A percentile compares a stretch with the other conserved stretches of the same genome.
Evolutionary conservation across 805 yeast species (phyloP).

Genomic region (Metschnikowia santaceciliae): DNA sequence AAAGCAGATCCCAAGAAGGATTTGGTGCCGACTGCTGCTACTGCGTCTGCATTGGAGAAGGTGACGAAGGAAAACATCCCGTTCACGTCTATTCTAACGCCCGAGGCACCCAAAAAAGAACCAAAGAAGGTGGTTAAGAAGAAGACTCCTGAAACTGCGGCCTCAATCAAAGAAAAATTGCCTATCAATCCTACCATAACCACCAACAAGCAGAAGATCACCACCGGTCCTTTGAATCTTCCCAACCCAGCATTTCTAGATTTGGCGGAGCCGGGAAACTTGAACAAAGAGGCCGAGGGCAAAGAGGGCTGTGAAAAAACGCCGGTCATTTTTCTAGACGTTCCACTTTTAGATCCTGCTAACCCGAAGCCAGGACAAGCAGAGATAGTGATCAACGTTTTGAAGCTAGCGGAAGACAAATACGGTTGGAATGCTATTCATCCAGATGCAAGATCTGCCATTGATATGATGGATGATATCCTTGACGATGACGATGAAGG

Average conservation of each 20-base stretch:
- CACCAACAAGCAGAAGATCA: slow-evolving; percentile 17
- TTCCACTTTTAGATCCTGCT: slow-evolving; percentile 47
- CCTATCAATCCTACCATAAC: slow-evolving; percentile 22
- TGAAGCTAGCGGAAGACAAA: slow-evolving; percentile 73
- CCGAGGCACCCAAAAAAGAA: slow-evolving; percentile 9
- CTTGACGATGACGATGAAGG: slow-evolving; percentile 48
- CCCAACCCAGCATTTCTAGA: slow-evolving; percentile 18
- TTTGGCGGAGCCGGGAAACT: slow-evolving; percentile 8
- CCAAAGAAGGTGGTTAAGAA: slow-evolving; percentile 15
- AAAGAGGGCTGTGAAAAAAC: slow-evolving; percentile 15
- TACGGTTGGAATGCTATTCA: slow-evolving; percentile 75
- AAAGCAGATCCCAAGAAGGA: slow-evolving; percentile 6
- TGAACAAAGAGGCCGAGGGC: slow-evolving; percentile 7
- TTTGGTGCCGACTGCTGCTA: not conserved
- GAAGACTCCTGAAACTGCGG: slow-evolving; percentile 18
- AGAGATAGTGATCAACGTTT: slow-evolving; percentile 66
- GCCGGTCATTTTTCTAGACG: slow-evolving; percentile 53
- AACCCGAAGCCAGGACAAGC: slow-evolving; percentile 54
- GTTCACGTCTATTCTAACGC: not conserved
- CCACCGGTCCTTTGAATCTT: slow-evolving; percentile 6
- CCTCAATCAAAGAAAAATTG: slow-evolving; percentile 13
- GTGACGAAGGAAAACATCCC: not conserved
- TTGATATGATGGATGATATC: slow-evolving; percentile 48
- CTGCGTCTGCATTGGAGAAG: not conserved
- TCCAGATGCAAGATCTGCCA: slow-evolving; percentile 59